Evolutionary conservation across 495 filamentous ascomycete species (phyloP).

Genomic region (Aspergillus steynii): DNA sequence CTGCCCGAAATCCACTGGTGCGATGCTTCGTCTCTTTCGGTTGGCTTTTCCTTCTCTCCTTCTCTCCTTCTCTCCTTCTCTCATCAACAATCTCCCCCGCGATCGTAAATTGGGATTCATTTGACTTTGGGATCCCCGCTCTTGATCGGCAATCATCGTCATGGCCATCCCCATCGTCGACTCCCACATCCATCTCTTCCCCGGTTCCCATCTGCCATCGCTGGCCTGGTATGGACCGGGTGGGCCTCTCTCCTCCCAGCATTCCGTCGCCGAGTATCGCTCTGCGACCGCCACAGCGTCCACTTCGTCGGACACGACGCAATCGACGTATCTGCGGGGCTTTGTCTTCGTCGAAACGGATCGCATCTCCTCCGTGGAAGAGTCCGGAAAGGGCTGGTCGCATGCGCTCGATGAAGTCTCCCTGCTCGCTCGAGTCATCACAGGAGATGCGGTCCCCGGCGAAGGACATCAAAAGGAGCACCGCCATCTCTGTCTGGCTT

Average conservation of each 20-base stretch:
- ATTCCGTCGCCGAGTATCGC: constrained; percentile 63
- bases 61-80: background rate
- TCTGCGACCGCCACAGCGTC: constrained; percentile 23
- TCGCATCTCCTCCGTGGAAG: constrained; percentile 58
- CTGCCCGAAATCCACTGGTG: too few relatives aligned
- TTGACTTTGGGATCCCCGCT: background rate
- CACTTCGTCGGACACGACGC: constrained; percentile 8
- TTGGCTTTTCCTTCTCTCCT: background rate
- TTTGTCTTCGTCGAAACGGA: constrained; percentile 85
- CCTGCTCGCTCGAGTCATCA: constrained; percentile 63
- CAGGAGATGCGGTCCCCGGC: constrained; percentile 52
- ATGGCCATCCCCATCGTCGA: constrained; percentile 61
- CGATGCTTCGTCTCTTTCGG: too few relatives aligned
- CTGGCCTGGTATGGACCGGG: constrained; percentile 64
- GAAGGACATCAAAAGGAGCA: constrained; percentile 61
- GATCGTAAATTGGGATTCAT: too few relatives aligned
- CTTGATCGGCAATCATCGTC: background rate
- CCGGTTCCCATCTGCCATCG: constrained; percentile 58
- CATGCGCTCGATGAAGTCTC: constrained; percentile 71
- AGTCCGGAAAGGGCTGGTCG: constrained; percentile 49
- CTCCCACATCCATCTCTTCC: constrained; percentile 86
- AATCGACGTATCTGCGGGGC: constrained; percentile 47
- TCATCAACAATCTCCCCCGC: background rate
- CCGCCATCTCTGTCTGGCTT: constrained; percentile 56
- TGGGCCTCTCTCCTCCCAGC: constrained; percentile 57